Evolutionary conservation across 2,329 filamentous ascomycete genomes (phyloP), one percentile per base, ranked within the genome.

Genomic region (Cladophialophora immunda): DNA sequence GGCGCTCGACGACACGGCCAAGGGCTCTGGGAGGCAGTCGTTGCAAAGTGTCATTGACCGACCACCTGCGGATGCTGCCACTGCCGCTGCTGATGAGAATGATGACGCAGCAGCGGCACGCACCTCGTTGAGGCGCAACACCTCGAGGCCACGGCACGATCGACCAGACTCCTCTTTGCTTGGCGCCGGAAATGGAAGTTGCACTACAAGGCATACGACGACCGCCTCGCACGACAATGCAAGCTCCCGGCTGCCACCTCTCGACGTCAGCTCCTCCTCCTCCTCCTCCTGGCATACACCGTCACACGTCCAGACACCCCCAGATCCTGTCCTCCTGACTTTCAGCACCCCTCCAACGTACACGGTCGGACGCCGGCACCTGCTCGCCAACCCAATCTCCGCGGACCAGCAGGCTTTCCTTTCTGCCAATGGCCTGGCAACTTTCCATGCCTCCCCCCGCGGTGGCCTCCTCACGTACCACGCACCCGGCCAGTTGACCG

Each of bases 381-480:
- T 82, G 3, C 78, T 76, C 67, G 76, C 75, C 60, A 75, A 70
- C 54, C 73, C 73, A 11, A 68, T 69, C 50, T 70, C 67, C 53
- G 65, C 30, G 76, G 78, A 70, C 73, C 83, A 36, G 73, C 79
- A 73, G 5, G 76, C 81, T 13, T 77, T 79, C n/a, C 76, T 79
- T 30, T 77, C 77, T 15, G 62, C 68, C 61, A 60, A 68, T 72
- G 73, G 30, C 71, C 73, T 58, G 73, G 77, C 52, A 75, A 82
- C 86, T n/a, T 87, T 95, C 73, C 79, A 87, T 52, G 85, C 89
- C 73, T 90, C 92, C 15, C 86, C 89, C n/a, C 89, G 95, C 62
- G 95, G 95, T 68, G 95, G 95, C 0, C 89, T 97, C 71, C 94
- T 92, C 0, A 98, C 95, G 2, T 98, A 97, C 81, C 95, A 99